These are phyloP conservation scores for Colletotrichum endophyticum DNA, from an alignment of 2,329 filamentous ascomycete genomes.

Conservation along the genomic window DNA sequence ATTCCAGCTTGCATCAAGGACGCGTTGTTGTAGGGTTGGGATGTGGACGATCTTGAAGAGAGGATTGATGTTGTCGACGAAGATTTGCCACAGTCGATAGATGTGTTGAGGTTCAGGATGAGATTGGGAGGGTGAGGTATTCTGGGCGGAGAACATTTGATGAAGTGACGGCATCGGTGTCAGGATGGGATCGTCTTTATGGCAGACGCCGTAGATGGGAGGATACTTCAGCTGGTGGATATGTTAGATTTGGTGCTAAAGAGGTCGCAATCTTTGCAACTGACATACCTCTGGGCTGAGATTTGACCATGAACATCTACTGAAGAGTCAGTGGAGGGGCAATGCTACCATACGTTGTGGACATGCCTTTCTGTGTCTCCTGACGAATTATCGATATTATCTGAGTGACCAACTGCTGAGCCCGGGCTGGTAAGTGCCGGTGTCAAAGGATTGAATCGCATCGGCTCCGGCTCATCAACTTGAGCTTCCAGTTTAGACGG, in stretches of 20 bases:
- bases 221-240: conserved; percentile 7
- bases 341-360: neutral
- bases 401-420: neutral
- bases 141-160: neutral
- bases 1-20: conserved; percentile 34
- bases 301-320: neutral
- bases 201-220: conserved; percentile 20
- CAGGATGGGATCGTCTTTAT: conserved; percentile 25
- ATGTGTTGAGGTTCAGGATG: conserved; percentile 35
- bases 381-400: neutral
- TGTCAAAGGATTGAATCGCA: neutral
- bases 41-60: conserved; percentile 35
- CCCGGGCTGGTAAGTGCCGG: neutral
- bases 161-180: conserved; percentile 15
- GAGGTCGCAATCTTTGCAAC: accelerated
- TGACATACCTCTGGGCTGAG: neutral
- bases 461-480: neutral
- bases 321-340: neutral
- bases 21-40: conserved; percentile 33
- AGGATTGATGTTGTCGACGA: conserved; percentile 35
- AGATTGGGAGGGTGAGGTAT: neutral
- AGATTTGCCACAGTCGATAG: conserved; percentile 35
- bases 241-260: neutral
- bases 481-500: conserved; percentile 12
- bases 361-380: neutral